phyloP scores from a whole-genome alignment of 352 stramenopile species.

The Phytopythium litorale region DNA sequence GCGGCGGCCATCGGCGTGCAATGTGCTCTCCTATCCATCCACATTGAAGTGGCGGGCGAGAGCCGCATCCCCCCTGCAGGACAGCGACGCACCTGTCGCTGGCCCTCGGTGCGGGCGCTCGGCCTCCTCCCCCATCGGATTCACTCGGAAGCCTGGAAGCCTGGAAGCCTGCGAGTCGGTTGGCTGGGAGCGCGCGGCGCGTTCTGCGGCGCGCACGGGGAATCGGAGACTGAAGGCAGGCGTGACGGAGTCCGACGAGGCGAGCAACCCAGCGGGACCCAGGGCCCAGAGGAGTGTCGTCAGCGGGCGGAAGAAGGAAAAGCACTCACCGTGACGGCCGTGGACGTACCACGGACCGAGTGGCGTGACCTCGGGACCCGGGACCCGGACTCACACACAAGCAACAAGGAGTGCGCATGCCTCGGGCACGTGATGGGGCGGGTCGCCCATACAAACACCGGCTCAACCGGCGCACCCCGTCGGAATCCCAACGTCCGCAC shows the following conservation, averaged over 20 bases:
- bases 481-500: background rate
- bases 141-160: too few relatives aligned
- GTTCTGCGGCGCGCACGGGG: background rate
- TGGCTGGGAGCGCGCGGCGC: background rate
- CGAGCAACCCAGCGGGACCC: background rate
- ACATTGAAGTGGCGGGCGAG: constrained; percentile 1
- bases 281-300: background rate
- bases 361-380: background rate
- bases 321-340: background rate
- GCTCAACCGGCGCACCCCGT: background rate
- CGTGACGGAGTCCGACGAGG: too few relatives aligned
- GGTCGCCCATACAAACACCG: background rate
- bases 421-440: background rate
- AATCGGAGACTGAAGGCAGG: background rate
- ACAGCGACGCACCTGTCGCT: background rate
- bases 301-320: background rate
- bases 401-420: background rate
- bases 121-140: background rate
- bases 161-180: too few relatives aligned
- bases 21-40: background rate
- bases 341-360: background rate
- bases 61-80: background rate
- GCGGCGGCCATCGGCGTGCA: background rate
- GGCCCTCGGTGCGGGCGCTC: background rate
- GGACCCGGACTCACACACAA: too few relatives aligned